Conservation (phyloP, 495 filamentous ascomycete species). For the Sabuloglossum arenarium region DNA sequence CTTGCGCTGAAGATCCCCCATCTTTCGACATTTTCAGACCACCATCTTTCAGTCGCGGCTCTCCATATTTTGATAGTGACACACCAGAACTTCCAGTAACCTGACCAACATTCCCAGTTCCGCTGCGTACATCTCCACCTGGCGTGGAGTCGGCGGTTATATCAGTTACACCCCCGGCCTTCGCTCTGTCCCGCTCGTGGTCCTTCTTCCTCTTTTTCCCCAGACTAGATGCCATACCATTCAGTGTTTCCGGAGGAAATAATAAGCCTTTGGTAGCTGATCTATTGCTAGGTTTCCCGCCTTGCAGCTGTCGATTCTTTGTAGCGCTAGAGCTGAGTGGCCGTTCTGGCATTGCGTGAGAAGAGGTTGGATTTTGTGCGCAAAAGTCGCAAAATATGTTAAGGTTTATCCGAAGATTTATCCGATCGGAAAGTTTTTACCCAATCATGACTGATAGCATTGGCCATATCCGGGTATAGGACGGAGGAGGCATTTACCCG, state of each 20-base stretch:
- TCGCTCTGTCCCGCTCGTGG: neutral
- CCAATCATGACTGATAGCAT: too few relatives aligned
- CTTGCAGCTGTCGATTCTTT: neutral
- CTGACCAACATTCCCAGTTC: neutral
- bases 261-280: neutral
- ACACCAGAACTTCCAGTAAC: neutral
- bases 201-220: neutral
- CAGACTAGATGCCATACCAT: neutral
- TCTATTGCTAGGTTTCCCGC: neutral
- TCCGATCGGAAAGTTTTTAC: neutral
- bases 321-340: neutral
- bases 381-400: neutral
- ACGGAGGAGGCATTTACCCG: too few relatives aligned
- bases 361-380: neutral
- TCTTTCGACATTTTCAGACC: neutral
- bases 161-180: neutral
- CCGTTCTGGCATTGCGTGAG: neutral
- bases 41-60: neutral
- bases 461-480: too few relatives aligned
- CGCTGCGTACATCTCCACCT: neutral
- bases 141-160: neutral
- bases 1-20: neutral
- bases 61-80: neutral
- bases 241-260: neutral
- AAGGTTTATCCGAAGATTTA: neutral